phyloP scores from a whole-genome alignment of 495 filamentous ascomycete species.

The Penicillium diatomitis region DNA sequence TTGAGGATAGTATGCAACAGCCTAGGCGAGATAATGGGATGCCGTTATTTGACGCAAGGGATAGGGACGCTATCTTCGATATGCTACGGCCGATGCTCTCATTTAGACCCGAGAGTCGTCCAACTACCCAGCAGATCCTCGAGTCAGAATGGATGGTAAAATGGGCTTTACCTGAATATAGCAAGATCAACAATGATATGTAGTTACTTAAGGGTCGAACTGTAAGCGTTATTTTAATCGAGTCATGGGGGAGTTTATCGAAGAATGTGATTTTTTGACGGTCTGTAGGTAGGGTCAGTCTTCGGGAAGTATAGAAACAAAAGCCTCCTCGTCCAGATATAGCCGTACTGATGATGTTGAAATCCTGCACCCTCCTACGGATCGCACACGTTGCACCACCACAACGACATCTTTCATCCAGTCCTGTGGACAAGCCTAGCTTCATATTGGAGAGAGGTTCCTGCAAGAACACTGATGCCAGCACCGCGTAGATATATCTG shows the following conservation, averaged over 20 bases:
- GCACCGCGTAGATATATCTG: too few species aligned
- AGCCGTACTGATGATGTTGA: too few species aligned
- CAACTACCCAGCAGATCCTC: slow-evolving; percentile 19
- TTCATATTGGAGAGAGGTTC: too few species aligned
- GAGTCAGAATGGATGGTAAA: slow-evolving; percentile 31
- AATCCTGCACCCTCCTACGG: too few species aligned
- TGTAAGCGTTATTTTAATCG: background rate
- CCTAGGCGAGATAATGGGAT: slow-evolving; percentile 11
- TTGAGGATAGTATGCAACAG: slow-evolving; percentile 19
- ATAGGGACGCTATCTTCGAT: slow-evolving; percentile 15
- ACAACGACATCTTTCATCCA: too few species aligned
- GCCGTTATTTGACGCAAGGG: slow-evolving; percentile 11
- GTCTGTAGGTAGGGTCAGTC: too few species aligned
- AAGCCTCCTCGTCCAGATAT: too few species aligned
- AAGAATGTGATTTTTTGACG: too few species aligned
- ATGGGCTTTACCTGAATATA: slow-evolving; percentile 18
- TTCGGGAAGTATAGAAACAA: too few species aligned
- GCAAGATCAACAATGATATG: slow-evolving; percentile 3
- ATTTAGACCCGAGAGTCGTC: slow-evolving; percentile 23
- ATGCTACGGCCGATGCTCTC: slow-evolving; percentile 23
- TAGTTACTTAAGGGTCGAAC: background rate
- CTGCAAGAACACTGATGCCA: too few species aligned
- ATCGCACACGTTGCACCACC: too few species aligned
- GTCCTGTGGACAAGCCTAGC: too few species aligned
- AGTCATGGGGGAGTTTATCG: background rate